Conservation (phyloP, 1,139 yeast genomes). For the Spathaspora sp. region DNA sequence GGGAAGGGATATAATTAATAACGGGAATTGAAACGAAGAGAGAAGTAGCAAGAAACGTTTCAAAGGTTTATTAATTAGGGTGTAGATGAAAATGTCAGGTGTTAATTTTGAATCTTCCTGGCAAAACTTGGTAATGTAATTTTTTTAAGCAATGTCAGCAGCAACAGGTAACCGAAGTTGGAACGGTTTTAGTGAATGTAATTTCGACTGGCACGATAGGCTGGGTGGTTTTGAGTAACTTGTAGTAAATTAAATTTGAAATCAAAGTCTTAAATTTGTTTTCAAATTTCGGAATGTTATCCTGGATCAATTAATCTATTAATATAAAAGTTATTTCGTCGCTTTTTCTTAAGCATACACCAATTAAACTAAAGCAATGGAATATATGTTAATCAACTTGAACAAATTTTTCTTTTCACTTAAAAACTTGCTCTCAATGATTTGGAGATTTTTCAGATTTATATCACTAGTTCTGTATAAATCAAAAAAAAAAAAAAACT, state of each 20-base stretch:
- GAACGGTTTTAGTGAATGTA: constrained; percentile 1
- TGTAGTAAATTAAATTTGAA: constrained; percentile 2
- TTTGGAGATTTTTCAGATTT: not conserved
- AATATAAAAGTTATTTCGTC: constrained; percentile 36
- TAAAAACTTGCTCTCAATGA: not conserved
- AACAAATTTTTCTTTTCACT: not conserved
- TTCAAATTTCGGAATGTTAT: constrained; percentile 27
- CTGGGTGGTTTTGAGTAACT: not conserved
- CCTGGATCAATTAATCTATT: constrained; percentile 43
- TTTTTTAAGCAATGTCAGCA: constrained; percentile 17
- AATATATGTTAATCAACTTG: constrained; percentile 5
- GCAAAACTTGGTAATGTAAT: not conserved
- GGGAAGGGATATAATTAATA: constrained; percentile 10
- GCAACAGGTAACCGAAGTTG: constrained; percentile 14
- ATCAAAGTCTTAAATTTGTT: not conserved
- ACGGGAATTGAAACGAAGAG: constrained; percentile 40
- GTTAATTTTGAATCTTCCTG: not conserved
- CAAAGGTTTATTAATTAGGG: constrained; percentile 20
- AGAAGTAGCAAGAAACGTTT: constrained; percentile 55
- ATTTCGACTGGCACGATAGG: constrained; percentile 5
- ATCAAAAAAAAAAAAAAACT: not conserved
- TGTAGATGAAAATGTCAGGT: not conserved
- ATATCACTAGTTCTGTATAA: not conserved
- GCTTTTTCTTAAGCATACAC: constrained; percentile 49
- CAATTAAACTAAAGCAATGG: constrained; percentile 10